Evolutionary conservation across 2,329 filamentous ascomycete species (phyloP).

Genomic region (Arthroderma sp.): DNA sequence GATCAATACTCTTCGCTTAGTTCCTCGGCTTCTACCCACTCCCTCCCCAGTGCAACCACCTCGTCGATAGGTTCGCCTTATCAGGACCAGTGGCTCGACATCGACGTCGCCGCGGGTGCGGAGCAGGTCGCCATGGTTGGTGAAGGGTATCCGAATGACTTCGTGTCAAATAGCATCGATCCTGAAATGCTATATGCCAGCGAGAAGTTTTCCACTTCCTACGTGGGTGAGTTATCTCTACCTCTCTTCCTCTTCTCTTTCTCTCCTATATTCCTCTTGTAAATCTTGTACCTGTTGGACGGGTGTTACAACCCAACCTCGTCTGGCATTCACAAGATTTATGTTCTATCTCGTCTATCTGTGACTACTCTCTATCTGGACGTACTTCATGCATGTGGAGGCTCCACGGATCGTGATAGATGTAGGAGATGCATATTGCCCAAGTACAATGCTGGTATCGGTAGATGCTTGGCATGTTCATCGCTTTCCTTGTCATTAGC

Average conservation of each 20-base stretch:
- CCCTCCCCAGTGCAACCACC: conserved; percentile 46
- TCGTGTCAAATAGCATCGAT: conserved; percentile 36
- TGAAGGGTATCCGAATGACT: conserved; percentile 46
- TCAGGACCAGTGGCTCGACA: conserved; percentile 47
- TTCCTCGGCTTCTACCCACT: conserved; percentile 50
- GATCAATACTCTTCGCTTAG: conserved; percentile 44
- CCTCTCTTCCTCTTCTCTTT: conserved; percentile 14
- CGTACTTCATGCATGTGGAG: background rate
- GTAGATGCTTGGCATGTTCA: background rate
- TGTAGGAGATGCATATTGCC: background rate
- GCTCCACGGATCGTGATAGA: background rate
- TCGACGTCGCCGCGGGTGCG: conserved; percentile 44
- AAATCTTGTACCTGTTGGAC: background rate
- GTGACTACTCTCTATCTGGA: background rate
- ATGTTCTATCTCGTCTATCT: background rate
- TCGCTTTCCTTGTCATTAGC: background rate
- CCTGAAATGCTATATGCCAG: conserved; percentile 31
- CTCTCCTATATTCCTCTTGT: background rate
- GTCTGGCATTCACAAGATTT: background rate
- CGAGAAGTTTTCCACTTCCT: conserved; percentile 34
- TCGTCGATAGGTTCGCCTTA: conserved; percentile 57
- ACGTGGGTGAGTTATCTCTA: conserved; percentile 38
- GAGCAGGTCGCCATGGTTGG: conserved; percentile 52
- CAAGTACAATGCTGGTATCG: background rate
- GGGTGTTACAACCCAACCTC: background rate